These are phyloP conservation scores for Candida tammaniensis DNA, from an alignment of 805 yeast species.

Conservation along the genomic window DNA sequence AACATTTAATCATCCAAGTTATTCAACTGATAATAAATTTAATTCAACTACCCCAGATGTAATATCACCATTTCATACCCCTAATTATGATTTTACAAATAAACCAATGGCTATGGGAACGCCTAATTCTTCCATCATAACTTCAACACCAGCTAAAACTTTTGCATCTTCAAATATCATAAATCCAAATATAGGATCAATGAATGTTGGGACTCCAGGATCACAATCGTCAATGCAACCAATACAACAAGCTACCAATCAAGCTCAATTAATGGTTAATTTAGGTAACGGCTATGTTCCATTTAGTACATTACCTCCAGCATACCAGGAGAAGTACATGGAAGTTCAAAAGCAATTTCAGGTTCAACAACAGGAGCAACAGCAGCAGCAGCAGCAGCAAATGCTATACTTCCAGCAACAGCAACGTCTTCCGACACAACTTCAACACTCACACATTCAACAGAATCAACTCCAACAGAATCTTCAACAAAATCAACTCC, in stretches of 20 bases:
- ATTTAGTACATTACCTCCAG: slow-evolving; percentile 16
- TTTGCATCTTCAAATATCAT: not conserved
- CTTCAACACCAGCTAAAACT: slow-evolving; percentile 16
- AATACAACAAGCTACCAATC: not conserved
- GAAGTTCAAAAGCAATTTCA: slow-evolving; percentile 18
- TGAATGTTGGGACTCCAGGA: no score
- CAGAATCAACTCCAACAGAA: slow-evolving; percentile 11
- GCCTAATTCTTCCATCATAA: slow-evolving; percentile 10
- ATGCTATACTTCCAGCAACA: slow-evolving; percentile 4
- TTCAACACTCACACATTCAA: slow-evolving; percentile 1
- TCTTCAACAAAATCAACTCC: slow-evolving; percentile 11
- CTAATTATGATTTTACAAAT: slow-evolving; percentile 6
- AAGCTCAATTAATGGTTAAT: slow-evolving; percentile 19
- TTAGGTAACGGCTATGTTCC: slow-evolving; percentile 20
- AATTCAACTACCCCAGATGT: slow-evolving; percentile 10
- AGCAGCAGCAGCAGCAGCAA: slow-evolving; percentile 5
- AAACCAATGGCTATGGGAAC: slow-evolving; percentile 4
- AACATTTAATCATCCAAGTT: slow-evolving; percentile 1
- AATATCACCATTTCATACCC: slow-evolving; percentile 9
- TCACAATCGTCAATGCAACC: not conserved
- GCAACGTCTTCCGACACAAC: not conserved
- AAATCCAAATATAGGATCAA: not conserved
- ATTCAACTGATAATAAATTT: slow-evolving; percentile 1
- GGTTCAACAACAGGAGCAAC: slow-evolving; percentile 5
- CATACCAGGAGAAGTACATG: slow-evolving; percentile 16